A percentile compares a stretch with the other conserved stretches of the same genome.
phyloP scores from a whole-genome alignment of 352 stramenopile genomes.

The Pythium phragmitis region DNA sequence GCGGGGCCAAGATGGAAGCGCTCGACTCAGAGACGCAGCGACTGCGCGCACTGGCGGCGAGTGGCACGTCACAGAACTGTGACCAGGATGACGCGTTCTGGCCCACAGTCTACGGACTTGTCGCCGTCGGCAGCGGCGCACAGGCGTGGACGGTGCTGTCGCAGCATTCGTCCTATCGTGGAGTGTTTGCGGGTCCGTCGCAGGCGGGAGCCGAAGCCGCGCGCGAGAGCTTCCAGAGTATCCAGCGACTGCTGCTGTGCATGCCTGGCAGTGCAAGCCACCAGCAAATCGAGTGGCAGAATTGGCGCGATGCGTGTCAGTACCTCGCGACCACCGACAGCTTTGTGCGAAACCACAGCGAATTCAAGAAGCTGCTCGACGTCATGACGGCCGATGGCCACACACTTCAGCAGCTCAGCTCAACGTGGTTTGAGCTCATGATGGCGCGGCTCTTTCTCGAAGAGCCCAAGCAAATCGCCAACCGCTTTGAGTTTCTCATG shows the following conservation, averaged over 20 bases:
- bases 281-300: constrained; percentile 44
- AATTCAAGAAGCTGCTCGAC: constrained; percentile 54
- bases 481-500: constrained; percentile 82
- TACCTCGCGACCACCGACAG: constrained; percentile 54
- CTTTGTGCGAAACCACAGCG: constrained; percentile 43
- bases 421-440: constrained; percentile 79
- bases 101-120: constrained; percentile 58
- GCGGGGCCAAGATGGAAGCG: constrained; percentile 48
- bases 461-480: constrained; percentile 68
- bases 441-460: constrained; percentile 75
- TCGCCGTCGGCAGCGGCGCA: constrained; percentile 44
- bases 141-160: constrained; percentile 65
- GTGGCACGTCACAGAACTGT: constrained; percentile 19
- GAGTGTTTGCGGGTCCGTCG: constrained; percentile 42
- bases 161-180: constrained; percentile 54
- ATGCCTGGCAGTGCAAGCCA: constrained; percentile 46
- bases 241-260: constrained; percentile 64
- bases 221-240: constrained; percentile 47
- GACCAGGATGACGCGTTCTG: constrained; percentile 62
- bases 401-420: constrained; percentile 38
- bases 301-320: constrained; percentile 66
- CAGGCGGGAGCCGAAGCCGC: constrained; percentile 39
- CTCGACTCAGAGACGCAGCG: constrained; percentile 42
- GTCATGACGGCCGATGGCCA: constrained; percentile 56
- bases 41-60: constrained; percentile 30